Evolutionary conservation across 371 early-diverging fungal genomes (phyloP).

Genomic region (Vairimorpha necatrix): DNA sequence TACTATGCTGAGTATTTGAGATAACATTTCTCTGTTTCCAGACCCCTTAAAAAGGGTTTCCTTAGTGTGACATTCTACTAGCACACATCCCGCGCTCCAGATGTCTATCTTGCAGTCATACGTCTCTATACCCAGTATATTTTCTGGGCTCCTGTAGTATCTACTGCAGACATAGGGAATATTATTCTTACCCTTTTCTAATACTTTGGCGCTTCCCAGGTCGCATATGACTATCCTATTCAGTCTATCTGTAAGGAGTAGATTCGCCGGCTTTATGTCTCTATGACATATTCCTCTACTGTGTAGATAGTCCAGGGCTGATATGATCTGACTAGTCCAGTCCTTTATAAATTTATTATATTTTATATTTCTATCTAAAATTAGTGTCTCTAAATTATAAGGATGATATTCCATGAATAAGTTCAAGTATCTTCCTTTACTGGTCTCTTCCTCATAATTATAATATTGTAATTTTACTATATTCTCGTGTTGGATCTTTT

Average conservation of each 20-base stretch:
- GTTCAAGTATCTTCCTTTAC: conserved; percentile 53
- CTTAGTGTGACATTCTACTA: conserved; percentile 21
- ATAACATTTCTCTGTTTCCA: conserved; percentile 20
- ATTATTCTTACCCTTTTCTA: conserved; percentile 83
- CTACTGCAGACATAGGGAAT: conserved; percentile 94
- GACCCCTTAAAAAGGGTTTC: conserved; percentile 33
- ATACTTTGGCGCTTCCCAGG: conserved; percentile 89
- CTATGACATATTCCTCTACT: conserved; percentile 67
- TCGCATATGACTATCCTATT: conserved; percentile 73
- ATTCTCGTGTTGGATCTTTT: conserved; percentile 40
- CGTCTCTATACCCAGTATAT: conserved; percentile 87
- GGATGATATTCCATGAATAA: conserved; percentile 53
- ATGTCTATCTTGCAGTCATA: conserved; percentile 76
- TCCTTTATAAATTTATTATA: conserved; percentile 65
- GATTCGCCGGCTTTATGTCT: conserved; percentile 70
- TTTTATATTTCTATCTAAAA: conserved; percentile 13
- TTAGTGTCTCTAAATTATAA: conserved; percentile 36
- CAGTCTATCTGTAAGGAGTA: conserved; percentile 65
- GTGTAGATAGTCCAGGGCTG: conserved; percentile 66
- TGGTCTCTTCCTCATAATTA: conserved; percentile 36
- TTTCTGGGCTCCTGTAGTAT: conserved; percentile 93
- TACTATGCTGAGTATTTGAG: conserved; percentile 14
- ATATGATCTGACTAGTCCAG: conserved; percentile 68
- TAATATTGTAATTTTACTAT: conserved; percentile 53
- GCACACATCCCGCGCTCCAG: conserved; percentile 40